Evolutionary conservation across 2,329 filamentous ascomycete species (phyloP).

Genomic region (Phialophora tarda): DNA sequence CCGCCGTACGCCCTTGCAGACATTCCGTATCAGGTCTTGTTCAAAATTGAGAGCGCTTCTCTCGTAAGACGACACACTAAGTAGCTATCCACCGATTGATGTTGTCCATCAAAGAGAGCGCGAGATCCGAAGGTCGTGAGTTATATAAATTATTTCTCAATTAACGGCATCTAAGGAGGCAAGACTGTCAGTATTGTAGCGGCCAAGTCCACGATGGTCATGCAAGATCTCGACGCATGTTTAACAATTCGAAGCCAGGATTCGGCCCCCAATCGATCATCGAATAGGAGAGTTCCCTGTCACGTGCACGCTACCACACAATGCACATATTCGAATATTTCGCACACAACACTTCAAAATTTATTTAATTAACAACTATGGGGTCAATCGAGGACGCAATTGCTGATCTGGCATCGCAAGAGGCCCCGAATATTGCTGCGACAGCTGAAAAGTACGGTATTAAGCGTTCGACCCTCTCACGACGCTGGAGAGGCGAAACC

Average conservation of each 20-base stretch:
- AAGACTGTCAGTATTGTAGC: background rate
- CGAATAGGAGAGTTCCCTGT: too few species aligned
- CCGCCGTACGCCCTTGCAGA: background rate
- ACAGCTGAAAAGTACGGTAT: too few species aligned
- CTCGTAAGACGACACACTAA: background rate
- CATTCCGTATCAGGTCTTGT: background rate
- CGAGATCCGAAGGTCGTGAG: background rate
- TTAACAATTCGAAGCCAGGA: background rate
- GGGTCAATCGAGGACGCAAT: too few species aligned
- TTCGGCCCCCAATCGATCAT: background rate
- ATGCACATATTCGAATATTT: too few species aligned
- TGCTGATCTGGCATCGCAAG: too few species aligned
- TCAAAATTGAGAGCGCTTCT: background rate
- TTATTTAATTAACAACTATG: too few species aligned
- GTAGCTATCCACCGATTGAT: background rate
- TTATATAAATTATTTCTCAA: background rate
- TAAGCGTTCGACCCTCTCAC: too few species aligned
- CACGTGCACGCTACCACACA: too few species aligned
- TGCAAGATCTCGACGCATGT: background rate
- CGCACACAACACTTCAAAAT: too few species aligned
- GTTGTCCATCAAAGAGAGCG: background rate
- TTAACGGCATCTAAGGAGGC: background rate
- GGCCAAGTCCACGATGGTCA: background rate
- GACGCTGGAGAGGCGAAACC: too few species aligned
- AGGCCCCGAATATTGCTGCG: too few species aligned